A percentile compares a stretch with the other conserved stretches of the same genome.
Evolutionary conservation across 257 asterid species (phyloP).

Genomic region (Ehretia macrophylla): DNA sequence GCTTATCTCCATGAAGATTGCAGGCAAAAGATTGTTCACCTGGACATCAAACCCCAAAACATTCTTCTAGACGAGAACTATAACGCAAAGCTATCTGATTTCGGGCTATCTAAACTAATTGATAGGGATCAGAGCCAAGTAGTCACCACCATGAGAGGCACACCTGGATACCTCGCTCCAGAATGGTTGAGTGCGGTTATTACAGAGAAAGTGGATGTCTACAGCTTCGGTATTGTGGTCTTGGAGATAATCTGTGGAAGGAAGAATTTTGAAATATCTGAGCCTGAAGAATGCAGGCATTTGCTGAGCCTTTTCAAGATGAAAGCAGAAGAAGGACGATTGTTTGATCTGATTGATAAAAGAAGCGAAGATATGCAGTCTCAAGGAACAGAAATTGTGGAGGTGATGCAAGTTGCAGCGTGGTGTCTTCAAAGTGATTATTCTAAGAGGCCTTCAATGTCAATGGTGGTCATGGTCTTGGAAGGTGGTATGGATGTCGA

Average conservation of each 20-base stretch:
- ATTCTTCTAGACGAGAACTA: conserved; percentile 18
- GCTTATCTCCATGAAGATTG: conserved; percentile 34
- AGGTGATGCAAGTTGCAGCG: conserved; percentile 13
- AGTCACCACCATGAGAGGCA: conserved; percentile 20
- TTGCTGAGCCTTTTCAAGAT: conserved; percentile 12
- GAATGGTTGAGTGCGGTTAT: conserved; percentile 19
- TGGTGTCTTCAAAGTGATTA: conserved; percentile 22
- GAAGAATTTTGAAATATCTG: conserved; percentile 13
- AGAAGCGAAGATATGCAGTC: conserved; percentile 15
- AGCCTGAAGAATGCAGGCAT: conserved; percentile 12
- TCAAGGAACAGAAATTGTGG: conserved; percentile 7
- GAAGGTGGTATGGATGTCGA: conserved; percentile 18
- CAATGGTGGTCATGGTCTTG: conserved; percentile 21
- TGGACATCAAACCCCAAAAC: conserved; percentile 31
- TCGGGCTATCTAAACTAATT: conserved; percentile 21
- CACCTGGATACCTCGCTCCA: conserved; percentile 23
- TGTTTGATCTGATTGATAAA: conserved; percentile 16
- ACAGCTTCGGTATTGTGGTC: conserved; percentile 24
- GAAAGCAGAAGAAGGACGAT: conserved; percentile 8
- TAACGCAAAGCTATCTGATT: conserved; percentile 23
- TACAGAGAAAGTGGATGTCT: conserved; percentile 25
- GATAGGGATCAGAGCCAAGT: conserved; percentile 19
- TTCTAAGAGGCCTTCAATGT: conserved; percentile 27
- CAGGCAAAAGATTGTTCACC: conserved; percentile 16
- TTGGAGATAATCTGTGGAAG: conserved; percentile 24